These are phyloP conservation scores for Ogataea wickerhamii DNA, from an alignment of 805 yeast genomes.

Conservation along the genomic window DNA sequence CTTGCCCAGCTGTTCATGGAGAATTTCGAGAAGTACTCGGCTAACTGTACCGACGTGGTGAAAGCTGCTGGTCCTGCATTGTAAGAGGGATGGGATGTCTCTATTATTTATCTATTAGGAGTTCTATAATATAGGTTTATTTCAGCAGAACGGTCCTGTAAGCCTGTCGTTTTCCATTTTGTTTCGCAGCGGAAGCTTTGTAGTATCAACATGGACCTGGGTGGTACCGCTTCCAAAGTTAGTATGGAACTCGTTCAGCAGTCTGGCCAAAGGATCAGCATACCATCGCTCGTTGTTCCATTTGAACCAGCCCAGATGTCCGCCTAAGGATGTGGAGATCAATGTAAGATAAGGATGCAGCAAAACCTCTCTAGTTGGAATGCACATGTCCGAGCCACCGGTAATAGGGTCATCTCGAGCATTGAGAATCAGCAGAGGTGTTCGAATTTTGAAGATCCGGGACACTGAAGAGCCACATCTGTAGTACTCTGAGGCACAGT, in stretches of 20 bases:
- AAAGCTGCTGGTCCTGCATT: conserved; percentile 86
- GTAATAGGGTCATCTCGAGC: conserved; percentile 76
- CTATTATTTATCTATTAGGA: conserved; percentile 1
- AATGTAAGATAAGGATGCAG: conserved; percentile 58
- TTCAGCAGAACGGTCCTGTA: conserved; percentile 10
- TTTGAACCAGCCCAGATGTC: conserved; percentile 79
- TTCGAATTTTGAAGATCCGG: conserved; percentile 47
- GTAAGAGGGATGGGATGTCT: conserved; percentile 18
- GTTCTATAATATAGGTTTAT: not conserved
- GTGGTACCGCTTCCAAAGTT: conserved; percentile 3
- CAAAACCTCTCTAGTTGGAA: conserved; percentile 51
- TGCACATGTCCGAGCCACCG: conserved; percentile 36
- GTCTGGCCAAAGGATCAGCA: conserved; percentile 45
- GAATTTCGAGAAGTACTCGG: conserved; percentile 81
- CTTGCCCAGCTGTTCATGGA: conserved; percentile 78
- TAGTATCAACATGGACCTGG: conserved; percentile 6
- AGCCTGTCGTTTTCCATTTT: conserved; percentile 18
- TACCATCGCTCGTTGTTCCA: conserved; percentile 65
- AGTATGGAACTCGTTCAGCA: conserved; percentile 25
- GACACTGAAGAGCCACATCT: conserved; percentile 55
- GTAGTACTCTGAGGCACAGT: conserved; percentile 63
- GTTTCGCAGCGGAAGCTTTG: conserved; percentile 12
- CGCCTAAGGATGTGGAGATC: conserved; percentile 65
- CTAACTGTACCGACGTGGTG: conserved; percentile 81
- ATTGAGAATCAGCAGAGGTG: conserved; percentile 63